Percentiles rank a stretch among this genome's conserved stretches.
These are phyloP conservation scores for Axilococcus clingmanii DNA, from an alignment of 139 green algal genomes.

Conservation along the genomic window DNA sequence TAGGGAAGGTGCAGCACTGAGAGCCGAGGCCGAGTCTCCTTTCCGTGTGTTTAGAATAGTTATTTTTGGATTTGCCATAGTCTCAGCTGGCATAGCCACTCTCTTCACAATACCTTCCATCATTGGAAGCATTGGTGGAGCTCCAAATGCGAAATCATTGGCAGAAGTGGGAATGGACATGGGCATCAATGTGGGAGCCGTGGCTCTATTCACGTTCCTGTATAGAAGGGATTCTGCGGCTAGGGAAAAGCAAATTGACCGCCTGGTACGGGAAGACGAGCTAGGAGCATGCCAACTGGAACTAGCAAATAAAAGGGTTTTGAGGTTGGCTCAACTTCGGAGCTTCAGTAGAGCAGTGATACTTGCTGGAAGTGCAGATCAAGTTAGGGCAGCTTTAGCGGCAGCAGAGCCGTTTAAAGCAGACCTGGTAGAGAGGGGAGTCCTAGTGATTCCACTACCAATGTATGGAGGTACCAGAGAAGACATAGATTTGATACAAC, in stretches of 20 bases:
- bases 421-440: constrained; percentile 48
- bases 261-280: constrained; percentile 57
- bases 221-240: constrained; percentile 38
- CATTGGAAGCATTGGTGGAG: constrained; percentile 42
- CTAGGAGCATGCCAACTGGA: constrained; percentile 47
- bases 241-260: constrained; percentile 57
- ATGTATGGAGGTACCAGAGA: constrained; percentile 24
- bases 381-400: constrained; percentile 42
- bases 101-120: constrained; percentile 51
- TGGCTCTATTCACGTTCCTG: constrained; percentile 36
- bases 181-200: constrained; percentile 50
- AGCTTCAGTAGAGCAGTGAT: constrained; percentile 47
- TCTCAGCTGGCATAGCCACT: constrained; percentile 40
- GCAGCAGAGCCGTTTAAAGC: constrained; percentile 50
- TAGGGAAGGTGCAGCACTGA: constrained; percentile 28
- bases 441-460: constrained; percentile 60
- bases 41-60: constrained; percentile 56
- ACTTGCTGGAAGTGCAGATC: constrained; percentile 41
- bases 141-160: constrained; percentile 34
- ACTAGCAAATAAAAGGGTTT: constrained; percentile 49
- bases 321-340: constrained; percentile 49
- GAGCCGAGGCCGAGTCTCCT: constrained; percentile 55
- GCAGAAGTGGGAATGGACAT: constrained; percentile 50
- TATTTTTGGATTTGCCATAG: constrained; percentile 50
- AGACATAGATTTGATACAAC: neutral